Evolutionary conservation across 106 monocot species (phyloP).

Genomic region (Gastrodia elata): DNA sequence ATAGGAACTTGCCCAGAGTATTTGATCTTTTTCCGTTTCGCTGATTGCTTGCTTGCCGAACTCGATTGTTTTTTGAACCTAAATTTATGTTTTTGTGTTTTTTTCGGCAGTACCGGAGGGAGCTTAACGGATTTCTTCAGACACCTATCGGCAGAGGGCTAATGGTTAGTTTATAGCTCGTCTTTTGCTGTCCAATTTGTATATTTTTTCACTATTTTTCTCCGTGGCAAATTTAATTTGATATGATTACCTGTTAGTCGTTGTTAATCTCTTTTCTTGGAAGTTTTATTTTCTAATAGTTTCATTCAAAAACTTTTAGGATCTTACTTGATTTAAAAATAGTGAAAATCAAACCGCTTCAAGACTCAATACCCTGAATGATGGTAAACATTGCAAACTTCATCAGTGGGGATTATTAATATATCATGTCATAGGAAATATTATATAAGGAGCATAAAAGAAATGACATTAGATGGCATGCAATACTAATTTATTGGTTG

Average conservation of each 20-base stretch:
- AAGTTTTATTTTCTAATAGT: background rate
- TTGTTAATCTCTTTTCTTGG: background rate
- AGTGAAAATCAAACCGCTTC: background rate
- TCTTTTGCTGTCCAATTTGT: background rate
- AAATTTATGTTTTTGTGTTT: constrained; percentile 6
- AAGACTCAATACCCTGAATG: background rate
- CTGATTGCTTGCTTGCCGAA: background rate
- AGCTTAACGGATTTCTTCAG: constrained; percentile 41
- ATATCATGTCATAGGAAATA: background rate
- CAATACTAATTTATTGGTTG: background rate
- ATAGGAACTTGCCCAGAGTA: constrained; percentile 90
- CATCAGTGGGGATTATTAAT: background rate
- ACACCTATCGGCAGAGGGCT: constrained; percentile 76
- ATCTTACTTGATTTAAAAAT: background rate
- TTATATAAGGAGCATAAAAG: background rate
- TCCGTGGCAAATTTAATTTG: background rate
- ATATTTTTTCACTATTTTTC: background rate
- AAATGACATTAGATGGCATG: background rate
- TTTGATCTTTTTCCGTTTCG: constrained; percentile 14
- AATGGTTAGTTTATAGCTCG: constrained; percentile 40
- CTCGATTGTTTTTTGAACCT: background rate
- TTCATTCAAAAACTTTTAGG: background rate
- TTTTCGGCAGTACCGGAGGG: constrained; percentile 67
- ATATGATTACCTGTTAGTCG: background rate
- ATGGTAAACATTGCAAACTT: background rate